phyloP scores from a whole-genome alignment of 306 rosid genomes.

The Heteromeles arbutifolia region DNA sequence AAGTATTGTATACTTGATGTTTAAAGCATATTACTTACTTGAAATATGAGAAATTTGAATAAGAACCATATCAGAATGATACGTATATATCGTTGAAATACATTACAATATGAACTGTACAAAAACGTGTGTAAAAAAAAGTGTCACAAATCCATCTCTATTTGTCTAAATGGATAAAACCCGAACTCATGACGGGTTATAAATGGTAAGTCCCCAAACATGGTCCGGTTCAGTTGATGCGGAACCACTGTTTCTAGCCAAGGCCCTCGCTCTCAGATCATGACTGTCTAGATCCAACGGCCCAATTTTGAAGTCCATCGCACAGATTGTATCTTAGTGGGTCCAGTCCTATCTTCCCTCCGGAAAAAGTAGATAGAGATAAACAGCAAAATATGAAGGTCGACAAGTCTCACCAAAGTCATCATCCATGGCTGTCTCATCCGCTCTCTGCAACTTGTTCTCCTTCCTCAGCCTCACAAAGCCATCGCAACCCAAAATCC shows the following conservation, averaged over 20 bases:
- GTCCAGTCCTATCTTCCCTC: too few relatives aligned
- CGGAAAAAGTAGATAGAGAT: background rate
- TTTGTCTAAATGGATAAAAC: too few relatives aligned
- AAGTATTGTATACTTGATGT: too few relatives aligned
- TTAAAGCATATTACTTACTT: too few relatives aligned
- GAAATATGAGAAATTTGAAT: too few relatives aligned
- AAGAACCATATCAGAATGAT: too few relatives aligned
- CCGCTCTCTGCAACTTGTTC: conserved; percentile 52
- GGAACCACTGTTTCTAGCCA: background rate
- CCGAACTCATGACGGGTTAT: too few relatives aligned
- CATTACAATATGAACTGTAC: too few relatives aligned
- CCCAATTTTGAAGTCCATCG: background rate
- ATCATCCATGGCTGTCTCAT: conserved; percentile 63
- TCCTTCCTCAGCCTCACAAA: conserved; percentile 57
- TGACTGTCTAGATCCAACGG: background rate
- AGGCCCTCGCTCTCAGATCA: background rate
- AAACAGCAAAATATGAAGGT: background rate
- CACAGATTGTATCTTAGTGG: background rate
- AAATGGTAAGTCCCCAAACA: background rate
- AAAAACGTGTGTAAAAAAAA: too few relatives aligned
- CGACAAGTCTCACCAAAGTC: background rate
- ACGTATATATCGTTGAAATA: too few relatives aligned
- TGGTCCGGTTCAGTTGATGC: background rate
- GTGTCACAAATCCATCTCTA: too few relatives aligned
- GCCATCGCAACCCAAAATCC: conserved; percentile 26